These are phyloP conservation scores for Exophiala xenobiotica DNA, from an alignment of 2,329 filamentous ascomycete species.

Conservation along the genomic window DNA sequence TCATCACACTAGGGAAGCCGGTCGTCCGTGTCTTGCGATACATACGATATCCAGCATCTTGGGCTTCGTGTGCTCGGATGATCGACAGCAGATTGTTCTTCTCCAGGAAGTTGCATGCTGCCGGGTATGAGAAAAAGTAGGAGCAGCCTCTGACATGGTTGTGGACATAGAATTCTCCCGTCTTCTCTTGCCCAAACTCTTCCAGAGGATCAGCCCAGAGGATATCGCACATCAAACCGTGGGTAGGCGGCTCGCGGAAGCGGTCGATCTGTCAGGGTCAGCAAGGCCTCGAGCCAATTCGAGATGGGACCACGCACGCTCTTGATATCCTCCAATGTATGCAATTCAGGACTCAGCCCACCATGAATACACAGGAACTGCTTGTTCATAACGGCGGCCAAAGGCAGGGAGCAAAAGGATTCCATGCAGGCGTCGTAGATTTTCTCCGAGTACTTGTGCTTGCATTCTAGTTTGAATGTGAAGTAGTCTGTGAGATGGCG, in stretches of 20 bases:
- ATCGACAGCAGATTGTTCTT: constrained; percentile 98
- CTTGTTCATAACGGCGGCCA: constrained; percentile 99
- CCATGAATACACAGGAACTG: constrained; percentile 99
- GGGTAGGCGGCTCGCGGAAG: constrained; percentile 94
- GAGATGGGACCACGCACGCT: constrained; percentile 57
- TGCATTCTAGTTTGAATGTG: constrained; percentile 99
- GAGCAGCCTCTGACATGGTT: constrained; percentile 98
- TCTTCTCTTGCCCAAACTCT: constrained; percentile 98
- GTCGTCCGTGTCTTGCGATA: constrained; percentile 98
- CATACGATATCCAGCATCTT: constrained; percentile 98
- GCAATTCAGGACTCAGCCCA: constrained; percentile 90
- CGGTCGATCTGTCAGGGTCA: constrained; percentile 73
- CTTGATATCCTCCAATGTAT: constrained; percentile 92
- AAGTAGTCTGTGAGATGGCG: constrained; percentile 99
- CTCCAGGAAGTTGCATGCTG: constrained; percentile 94
- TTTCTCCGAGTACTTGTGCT: constrained; percentile 97
- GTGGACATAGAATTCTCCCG: constrained; percentile 94
- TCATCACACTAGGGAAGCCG: constrained; percentile 99
- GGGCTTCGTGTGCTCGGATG: constrained; percentile 95
- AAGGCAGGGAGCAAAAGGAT: constrained; percentile 88
- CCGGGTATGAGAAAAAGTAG: constrained; percentile 98
- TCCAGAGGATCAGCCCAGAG: constrained; percentile 98
- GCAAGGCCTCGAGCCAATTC: constrained; percentile 4
- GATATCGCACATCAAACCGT: constrained; percentile 98
- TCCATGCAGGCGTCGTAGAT: constrained; percentile 99